phyloP scores from a whole-genome alignment of 192 early-diverging fungal genomes.

The Backusella tuberculispora region DNA sequence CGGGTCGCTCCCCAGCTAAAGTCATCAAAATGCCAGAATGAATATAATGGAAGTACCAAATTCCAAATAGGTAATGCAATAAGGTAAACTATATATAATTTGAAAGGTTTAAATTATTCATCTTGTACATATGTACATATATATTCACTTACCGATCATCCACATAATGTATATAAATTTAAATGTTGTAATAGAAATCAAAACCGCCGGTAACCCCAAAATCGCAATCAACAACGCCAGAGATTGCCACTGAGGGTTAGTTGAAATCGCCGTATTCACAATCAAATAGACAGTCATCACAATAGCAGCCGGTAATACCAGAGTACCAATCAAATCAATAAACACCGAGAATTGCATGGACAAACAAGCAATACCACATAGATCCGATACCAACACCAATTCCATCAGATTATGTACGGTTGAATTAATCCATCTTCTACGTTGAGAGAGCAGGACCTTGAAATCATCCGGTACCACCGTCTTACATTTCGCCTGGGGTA shows the following conservation, averaged over 20 bases:
- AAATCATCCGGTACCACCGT: conserved; percentile 86
- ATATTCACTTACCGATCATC: conserved; percentile 68
- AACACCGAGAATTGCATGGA: conserved; percentile 87
- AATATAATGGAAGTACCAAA: conserved; percentile 86
- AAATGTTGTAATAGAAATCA: conserved; percentile 88
- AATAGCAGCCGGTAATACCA: conserved; percentile 70
- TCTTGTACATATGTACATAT: not conserved
- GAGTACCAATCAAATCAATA: conserved; percentile 76
- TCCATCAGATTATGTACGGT: conserved; percentile 91
- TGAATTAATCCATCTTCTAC: conserved; percentile 95
- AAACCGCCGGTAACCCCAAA: conserved; percentile 85
- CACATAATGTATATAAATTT: conserved; percentile 85
- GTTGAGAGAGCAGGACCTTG: conserved; percentile 83
- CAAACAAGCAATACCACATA: conserved; percentile 89
- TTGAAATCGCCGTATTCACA: conserved; percentile 45
- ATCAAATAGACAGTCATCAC: conserved; percentile 58
- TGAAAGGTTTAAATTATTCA: not conserved
- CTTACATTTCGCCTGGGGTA: conserved; percentile 83
- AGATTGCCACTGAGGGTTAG: conserved; percentile 49
- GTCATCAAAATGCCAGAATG: conserved; percentile 94
- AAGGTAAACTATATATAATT: conserved; percentile 62
- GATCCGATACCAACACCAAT: conserved; percentile 80
- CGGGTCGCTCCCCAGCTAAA: conserved; percentile 87
- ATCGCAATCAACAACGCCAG: conserved; percentile 75
- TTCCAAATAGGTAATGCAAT: conserved; percentile 93